Evolutionary conservation across 495 filamentous ascomycete species (phyloP).

Genomic region (Aspergillus asperescens): DNA sequence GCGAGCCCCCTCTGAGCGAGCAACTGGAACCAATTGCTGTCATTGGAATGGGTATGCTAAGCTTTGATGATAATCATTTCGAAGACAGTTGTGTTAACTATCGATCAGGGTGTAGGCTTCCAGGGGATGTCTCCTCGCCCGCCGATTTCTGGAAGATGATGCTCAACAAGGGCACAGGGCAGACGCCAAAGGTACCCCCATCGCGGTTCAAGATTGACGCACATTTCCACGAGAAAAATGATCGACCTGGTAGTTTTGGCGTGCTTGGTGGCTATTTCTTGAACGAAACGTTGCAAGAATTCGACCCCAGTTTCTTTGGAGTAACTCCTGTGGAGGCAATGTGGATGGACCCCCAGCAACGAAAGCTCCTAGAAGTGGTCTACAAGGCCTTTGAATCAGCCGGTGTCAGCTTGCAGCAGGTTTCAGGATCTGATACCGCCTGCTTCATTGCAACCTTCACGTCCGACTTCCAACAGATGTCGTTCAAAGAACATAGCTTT

Average conservation of each 20-base stretch:
- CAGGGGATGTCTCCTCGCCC: not conserved
- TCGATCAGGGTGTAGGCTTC: not conserved
- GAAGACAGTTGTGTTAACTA: not conserved
- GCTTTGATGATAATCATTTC: not conserved
- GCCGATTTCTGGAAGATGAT: not conserved
- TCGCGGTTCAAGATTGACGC: not conserved
- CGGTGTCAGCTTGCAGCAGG: constrained; percentile 1
- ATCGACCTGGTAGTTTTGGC: not conserved
- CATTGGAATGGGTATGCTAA: not conserved
- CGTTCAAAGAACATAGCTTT: constrained; percentile 16
- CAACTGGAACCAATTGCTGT: not conserved
- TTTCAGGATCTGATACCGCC: constrained; percentile 8
- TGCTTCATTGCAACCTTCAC: constrained; percentile 18
- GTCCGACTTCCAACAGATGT: constrained; percentile 19
- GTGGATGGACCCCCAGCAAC: constrained; percentile 39
- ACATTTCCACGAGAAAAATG: not conserved
- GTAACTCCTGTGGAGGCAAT: constrained; percentile 10
- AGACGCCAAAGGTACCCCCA: not conserved
- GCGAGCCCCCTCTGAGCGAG: not conserved
- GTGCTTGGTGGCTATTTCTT: not conserved
- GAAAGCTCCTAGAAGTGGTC: constrained; percentile 48
- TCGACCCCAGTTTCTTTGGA: constrained; percentile 12
- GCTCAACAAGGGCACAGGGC: not conserved
- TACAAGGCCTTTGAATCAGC: constrained; percentile 37
- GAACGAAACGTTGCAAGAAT: not conserved